A percentile compares a stretch with the other conserved stretches of the same genome.
Evolutionary conservation across 371 early-diverging fungal genomes (phyloP).

Genomic region (Lichtheimia hyalospora): DNA sequence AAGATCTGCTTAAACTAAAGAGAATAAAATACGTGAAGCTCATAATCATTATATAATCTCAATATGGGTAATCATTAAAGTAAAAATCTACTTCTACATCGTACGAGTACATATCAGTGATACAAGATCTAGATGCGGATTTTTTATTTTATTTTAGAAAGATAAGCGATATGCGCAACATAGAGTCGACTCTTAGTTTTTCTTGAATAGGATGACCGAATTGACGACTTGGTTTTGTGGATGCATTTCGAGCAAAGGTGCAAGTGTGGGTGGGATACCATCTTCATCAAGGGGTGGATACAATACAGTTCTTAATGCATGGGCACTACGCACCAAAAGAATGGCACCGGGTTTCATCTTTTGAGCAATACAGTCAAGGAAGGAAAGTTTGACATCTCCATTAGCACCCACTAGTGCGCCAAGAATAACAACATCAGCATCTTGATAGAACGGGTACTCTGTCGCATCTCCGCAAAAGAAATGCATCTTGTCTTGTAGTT

Average conservation of each 20-base stretch:
- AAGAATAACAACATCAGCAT: constrained; percentile 34
- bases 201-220: constrained; percentile 25
- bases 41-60: too few species aligned
- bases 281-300: constrained; percentile 27
- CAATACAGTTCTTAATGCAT: constrained; percentile 32
- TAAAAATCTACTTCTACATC: too few species aligned
- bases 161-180: too few species aligned
- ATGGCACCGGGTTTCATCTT: constrained; percentile 29
- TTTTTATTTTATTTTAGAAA: too few species aligned
- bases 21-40: too few species aligned
- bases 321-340: constrained; percentile 36
- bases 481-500: constrained; percentile 13
- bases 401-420: constrained; percentile 35
- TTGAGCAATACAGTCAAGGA: constrained; percentile 17
- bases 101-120: too few species aligned
- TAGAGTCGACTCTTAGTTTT: too few species aligned
- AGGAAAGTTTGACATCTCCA: constrained; percentile 18
- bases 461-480: constrained; percentile 19
- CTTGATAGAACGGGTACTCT: constrained; percentile 10
- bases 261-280: constrained; percentile 13
- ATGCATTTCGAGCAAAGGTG: constrained; percentile 23
- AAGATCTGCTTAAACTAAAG: too few species aligned
- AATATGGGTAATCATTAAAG: too few species aligned
- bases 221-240: constrained; percentile 40
- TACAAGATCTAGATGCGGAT: too few species aligned